Evolutionary conservation across 345 rosid species (phyloP), one percentile per base, ranked within the genome.

Genomic region (Ailanthus altissimus): DNA sequence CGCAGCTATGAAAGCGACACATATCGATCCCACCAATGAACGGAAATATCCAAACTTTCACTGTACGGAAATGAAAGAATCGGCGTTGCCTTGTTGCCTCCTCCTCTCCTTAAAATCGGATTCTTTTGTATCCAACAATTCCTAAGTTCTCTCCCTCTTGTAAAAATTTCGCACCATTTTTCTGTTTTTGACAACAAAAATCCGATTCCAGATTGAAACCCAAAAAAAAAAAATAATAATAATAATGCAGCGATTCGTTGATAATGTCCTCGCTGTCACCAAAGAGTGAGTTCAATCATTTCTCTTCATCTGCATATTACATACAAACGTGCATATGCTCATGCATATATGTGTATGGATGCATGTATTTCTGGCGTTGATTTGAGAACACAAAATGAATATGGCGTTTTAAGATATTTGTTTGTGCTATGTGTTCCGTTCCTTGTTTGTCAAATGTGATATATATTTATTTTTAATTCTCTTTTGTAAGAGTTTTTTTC

Each of bases 181-280:
- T 8, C 5, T 50, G 42, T 20, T 56, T 67, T 38, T 47, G 23
- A 50, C 43, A 42, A 42, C 66, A 25, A 66, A 32, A 67, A 18
- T 70, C 58, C 15, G 43, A 21, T 58, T 58, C 36, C 54, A 36
- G 78, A 75, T 36, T 45, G 26, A 5, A 38, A 36, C 21, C 4
- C 51, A 3, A 32, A 42, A 57, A 78, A 83, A 63, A 0, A 38
- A 45, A 56, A n/a, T n/a, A n/a, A n/a, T n/a, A n/a, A n/a, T n/a
- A 78, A 82, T 73, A 32, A 90, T 95, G 93, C 97, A 90, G 88
- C 85, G 94, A 67, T 78, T 92, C 74, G 98, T 93, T 71, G 99
- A 96, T 80, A 84, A 82, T 84, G 86, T 84, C 78, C 98, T 95
- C 76, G 98, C 99, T 81, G 91, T 95, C 2, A 64, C 92, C 82